Base-by-base conservation (phyloP, 768 basidiomycete species). In the Mycena floridula region DNA sequence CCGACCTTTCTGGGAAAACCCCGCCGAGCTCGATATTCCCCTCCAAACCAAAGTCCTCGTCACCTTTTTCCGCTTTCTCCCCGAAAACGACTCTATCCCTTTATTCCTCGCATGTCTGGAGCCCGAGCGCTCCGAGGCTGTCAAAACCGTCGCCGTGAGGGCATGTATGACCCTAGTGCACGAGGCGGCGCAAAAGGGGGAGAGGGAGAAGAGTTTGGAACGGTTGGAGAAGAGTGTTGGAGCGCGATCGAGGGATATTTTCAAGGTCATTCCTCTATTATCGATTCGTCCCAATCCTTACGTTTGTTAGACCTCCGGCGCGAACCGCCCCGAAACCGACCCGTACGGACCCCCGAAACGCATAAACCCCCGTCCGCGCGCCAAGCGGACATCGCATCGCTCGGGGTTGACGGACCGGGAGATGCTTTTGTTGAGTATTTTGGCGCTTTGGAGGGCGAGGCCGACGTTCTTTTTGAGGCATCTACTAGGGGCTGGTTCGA, bases 111-210 rank as follows among this genome's bases (percentile, higher is more conserved):
- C 68, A 12, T 87, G 88, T 50, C 58, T 90, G 35, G 80, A 85
- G 44, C 79, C 89, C 7, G 85, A 89, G 53, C 76, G 85, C 24
- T 84, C 87, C 1, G 86, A 90, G 21, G 83, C 84, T 2, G 78
- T 89, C 52, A 92, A 92, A 67, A 77, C 84, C 9, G 78, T 79
- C 46, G 90, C 75, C 2, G 70, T 92, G 43, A 80, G 83, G 49
- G 87, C 90, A 2, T 81, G 76, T 52, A 61, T 87, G 30, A 85
- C 80, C 0, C 58, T 91, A 25, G 66, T 74, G 6, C 70, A 78
- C 42, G 89, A 93, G 68, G 73, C n/a, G n/a, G n/a, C n/a, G n/a
- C n/a, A 73, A 4, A 42, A 63, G 11, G 71, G 70, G 12, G 65
- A 86, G 40, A 68, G 72, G 3, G 83, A 73, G 61, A 68, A 66